Evolutionary conservation across 2,329 filamentous ascomycete genomes (phyloP).

Genomic region (Alternaria gansuensis): DNA sequence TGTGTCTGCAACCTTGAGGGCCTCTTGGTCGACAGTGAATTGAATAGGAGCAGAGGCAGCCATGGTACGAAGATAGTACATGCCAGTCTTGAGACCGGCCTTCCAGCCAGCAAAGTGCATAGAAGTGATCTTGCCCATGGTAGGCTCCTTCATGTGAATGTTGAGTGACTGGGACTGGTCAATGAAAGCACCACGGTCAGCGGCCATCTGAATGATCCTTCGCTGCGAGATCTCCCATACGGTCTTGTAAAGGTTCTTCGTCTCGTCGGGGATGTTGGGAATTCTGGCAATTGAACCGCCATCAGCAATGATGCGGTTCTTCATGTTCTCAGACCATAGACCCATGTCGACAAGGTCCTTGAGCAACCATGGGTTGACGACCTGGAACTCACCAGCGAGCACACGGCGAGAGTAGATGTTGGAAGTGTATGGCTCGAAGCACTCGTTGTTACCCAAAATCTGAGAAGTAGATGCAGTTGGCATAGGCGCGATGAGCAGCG

Average conservation of each 20-base stretch:
- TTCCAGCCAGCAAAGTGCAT: slow-evolving; percentile 99
- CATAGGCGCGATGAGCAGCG: slow-evolving; percentile 94
- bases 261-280: slow-evolving; percentile 92
- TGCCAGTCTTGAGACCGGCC: slow-evolving; percentile 98
- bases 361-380: slow-evolving; percentile 98
- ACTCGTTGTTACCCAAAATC: slow-evolving; percentile 99
- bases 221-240: slow-evolving; percentile 99
- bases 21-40: slow-evolving; percentile 98
- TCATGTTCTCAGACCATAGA: slow-evolving; percentile 99
- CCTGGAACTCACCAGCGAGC: slow-evolving; percentile 97
- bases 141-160: slow-evolving; percentile 99
- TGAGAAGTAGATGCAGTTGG: slow-evolving; percentile 96
- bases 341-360: slow-evolving; percentile 98
- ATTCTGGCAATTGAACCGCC: slow-evolving; percentile 96
- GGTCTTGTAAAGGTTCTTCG: slow-evolving; percentile 98
- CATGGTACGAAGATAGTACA: slow-evolving; percentile 99
- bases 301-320: slow-evolving; percentile 99
- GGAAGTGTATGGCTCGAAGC: slow-evolving; percentile 99
- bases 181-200: slow-evolving; percentile 97
- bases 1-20: slow-evolving; percentile 85
- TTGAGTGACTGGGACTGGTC: slow-evolving; percentile 99
- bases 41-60: slow-evolving; percentile 96
- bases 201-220: slow-evolving; percentile 95
- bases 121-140: slow-evolving; percentile 99
- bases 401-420: slow-evolving; percentile 99